Conservation (phyloP, 495 filamentous ascomycete species). For the Lophium mytilinum region DNA sequence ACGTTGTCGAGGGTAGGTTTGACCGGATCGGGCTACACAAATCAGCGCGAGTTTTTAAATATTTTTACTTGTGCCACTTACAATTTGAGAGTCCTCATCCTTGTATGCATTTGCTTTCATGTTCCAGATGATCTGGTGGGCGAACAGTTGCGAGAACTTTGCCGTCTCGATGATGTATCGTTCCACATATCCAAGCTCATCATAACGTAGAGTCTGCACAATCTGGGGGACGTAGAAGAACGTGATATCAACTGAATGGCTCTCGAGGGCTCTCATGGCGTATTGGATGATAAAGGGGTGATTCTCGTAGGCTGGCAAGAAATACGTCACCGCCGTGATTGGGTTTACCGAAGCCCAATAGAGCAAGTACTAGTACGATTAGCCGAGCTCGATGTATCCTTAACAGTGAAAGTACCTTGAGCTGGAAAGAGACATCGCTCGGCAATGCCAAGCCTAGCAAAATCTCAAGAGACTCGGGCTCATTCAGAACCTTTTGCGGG, state of each 20-base stretch:
- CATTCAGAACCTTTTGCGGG: slow-evolving; percentile 68
- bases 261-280: slow-evolving; percentile 90
- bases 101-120: slow-evolving; percentile 99
- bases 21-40: slow-evolving; percentile 68
- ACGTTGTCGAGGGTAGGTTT: slow-evolving; percentile 92
- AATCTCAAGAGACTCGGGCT: slow-evolving; percentile 73
- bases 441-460: slow-evolving; percentile 71
- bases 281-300: slow-evolving; percentile 94
- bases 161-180: slow-evolving; percentile 94
- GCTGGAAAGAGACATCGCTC: slow-evolving; percentile 68
- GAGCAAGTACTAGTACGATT: slow-evolving; percentile 63
- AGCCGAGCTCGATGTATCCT: slow-evolving; percentile 18
- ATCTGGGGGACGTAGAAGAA: slow-evolving; percentile 99
- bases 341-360: slow-evolving; percentile 95
- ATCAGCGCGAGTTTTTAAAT: slow-evolving; percentile 8
- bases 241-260: slow-evolving; percentile 87
- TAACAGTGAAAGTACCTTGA: slow-evolving; percentile 54
- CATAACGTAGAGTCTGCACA: slow-evolving; percentile 92
- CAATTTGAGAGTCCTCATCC: slow-evolving; percentile 84
- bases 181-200: slow-evolving; percentile 89
- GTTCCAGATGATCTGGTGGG: slow-evolving; percentile 99
- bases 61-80: slow-evolving; percentile 39
- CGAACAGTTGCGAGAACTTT: slow-evolving; percentile 91
- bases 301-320: slow-evolving; percentile 86
- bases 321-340: slow-evolving; percentile 84